These are phyloP conservation scores for Flaveria robusta DNA, from an alignment of 129 eudicot genomes.

Conservation along the genomic window DNA sequence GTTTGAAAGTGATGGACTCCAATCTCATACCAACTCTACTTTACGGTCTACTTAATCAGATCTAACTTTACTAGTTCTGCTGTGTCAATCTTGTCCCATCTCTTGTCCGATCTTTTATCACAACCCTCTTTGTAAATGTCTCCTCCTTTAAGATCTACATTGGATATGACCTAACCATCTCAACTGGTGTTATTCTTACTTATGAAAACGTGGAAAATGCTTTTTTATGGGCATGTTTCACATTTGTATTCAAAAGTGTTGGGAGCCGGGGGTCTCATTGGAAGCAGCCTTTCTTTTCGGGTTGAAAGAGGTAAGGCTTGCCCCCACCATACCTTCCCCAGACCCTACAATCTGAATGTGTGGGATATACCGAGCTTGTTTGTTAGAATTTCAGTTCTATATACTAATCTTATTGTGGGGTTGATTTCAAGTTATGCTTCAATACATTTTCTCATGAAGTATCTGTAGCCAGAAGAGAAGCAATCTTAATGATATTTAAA, in stretches of 20 bases:
- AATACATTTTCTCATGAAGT: background rate
- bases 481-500: slow-evolving; percentile 11
- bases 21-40: background rate
- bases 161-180: background rate
- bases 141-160: slow-evolving; percentile 1
- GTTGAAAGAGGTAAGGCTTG: too few relatives aligned
- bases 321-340: too few relatives aligned
- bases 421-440: slow-evolving; percentile 12
- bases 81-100: background rate
- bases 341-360: too few relatives aligned
- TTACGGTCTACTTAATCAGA: background rate
- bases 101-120: background rate
- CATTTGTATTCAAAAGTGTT: too few relatives aligned
- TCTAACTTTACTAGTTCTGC: background rate
- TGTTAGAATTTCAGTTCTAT: slow-evolving; percentile 6
- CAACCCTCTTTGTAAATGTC: background rate
- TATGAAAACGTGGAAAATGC: background rate
- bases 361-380: background rate
- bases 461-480: background rate
- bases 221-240: background rate
- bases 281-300: too few relatives aligned
- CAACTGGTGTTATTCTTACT: background rate
- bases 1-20: background rate
- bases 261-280: too few relatives aligned
- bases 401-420: background rate